Base-by-base conservation (phyloP, 2,329 filamentous ascomycete species). In the Aspergillus candidus region DNA sequence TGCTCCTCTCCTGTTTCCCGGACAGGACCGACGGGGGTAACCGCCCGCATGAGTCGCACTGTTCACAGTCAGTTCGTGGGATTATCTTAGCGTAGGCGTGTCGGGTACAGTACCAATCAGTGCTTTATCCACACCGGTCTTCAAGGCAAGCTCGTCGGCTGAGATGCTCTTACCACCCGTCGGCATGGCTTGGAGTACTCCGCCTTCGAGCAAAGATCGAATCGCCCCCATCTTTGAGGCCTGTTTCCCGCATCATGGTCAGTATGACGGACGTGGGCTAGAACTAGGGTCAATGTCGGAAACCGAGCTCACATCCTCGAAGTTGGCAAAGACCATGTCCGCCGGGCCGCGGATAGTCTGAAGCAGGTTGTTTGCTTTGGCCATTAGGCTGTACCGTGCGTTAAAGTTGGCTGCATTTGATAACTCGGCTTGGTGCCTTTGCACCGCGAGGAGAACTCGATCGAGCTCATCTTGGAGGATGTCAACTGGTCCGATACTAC, bases 171-270 rank as follows among this genome's bases (percentile, higher is more conserved):
- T 13, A 8, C 53, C 55, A 6, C 50, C 53, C 3, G 45, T 46
- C 3, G 54, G 55, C 17, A 57, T 54, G 11, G 48, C 43, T 13
- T 53, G 44, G 33, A 58, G 53, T 11, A 56, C 53, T 6, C 53
- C 53, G 6, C 49, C 47, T 14, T 51, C 44, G 11, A 58, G 42
- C 12, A 57, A 40, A 2, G 54, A 43, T 32, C 55, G 46, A 11
- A 57, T 31, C 1, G 55, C 44, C 17, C 49, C 54, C 30, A 57
- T 44, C 27, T 50, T 53, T 10, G 49, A 32, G 29, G 47, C 47
- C 55, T 58, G 41, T 11, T 27, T 27, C 8, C 22, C 22, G 2
- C 22, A 27, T 27, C 7, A 10, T 27, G 22, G 6, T 27, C 22
- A 27, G 22, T 27, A 27, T 10, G 22, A 10, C 22, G 22, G 22